Evolutionary conservation across 306 rosid genomes (phyloP), one percentile per base, ranked within the genome.

Genomic region (Carpinus viminea): DNA sequence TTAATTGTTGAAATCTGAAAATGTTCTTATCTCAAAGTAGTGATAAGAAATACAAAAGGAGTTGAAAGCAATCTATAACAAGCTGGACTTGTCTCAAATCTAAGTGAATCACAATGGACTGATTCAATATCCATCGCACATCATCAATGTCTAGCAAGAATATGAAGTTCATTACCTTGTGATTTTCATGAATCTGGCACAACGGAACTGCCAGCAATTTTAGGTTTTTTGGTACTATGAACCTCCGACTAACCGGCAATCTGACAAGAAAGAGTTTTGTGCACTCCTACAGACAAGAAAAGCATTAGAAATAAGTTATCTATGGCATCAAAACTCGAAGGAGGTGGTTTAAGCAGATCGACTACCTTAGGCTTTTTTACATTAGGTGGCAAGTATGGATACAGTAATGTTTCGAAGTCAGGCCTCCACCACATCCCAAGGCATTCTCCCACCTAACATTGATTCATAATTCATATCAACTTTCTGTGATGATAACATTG

Each of bases 401-500:
- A 83, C 75, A 79, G 84, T 80, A 82, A 79, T n/a, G 97, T 79
- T 77, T 90, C 96, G 16, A 91, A 94, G 78, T 92, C 92, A 55
- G 90, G 85, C 71, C 87, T 89, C 97, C 97, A 91, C 97, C 95
- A 92, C 88, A 83, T 87, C 76, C 94, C 98, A 71, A 94, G 93
- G 76, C 93, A 90, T 75, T 92, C 97, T 20, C 91, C 90, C 50
- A 94, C 95, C 98, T 94, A 73, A 61, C 76, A 38, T 75, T 75
- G 62, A 61, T 53, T 60, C 43, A 50, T 0, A 38, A 51, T 62
- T 83, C 53, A 73, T 8, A 54, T 74, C 43, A 18, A 64, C 66
- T 31, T 28, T 4, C 13, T 68, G 76, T 59, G 59, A 57, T 21
- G 60, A 78, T 64, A 70, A 46, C 41, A 57, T 10, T 10, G 36